Evolutionary conservation across 2,329 filamentous ascomycete genomes (phyloP), one percentile per base, ranked within the genome.

Genomic region (Fusarium pininemorale): DNA sequence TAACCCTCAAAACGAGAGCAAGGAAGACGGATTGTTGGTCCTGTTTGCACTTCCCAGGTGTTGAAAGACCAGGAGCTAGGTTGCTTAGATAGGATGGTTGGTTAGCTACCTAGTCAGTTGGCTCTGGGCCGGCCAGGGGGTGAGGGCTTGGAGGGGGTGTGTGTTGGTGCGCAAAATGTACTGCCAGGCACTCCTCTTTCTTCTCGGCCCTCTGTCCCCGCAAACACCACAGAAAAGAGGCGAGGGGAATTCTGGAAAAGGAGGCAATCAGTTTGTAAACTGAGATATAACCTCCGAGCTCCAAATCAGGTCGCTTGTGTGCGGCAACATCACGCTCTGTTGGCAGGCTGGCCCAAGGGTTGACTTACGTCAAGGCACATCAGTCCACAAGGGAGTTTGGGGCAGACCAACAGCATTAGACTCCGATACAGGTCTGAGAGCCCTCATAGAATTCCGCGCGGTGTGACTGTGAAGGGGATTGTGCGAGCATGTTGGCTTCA

Each of bases 331-430:
- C 62, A 73, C 51, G 37, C 60, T 70, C 59, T 76, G 77, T 77
- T 69, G 74, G 69, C 69, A 75, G 60, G 47, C 66, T 59, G 66
- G 60, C 42, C 65, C 59, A 56, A 61, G 66, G 63, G 51, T 70
- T 70, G 70, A 76, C 72, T 75, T 79, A 79, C 75, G 78, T 79
- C 77, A 78, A 79, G 73, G 70, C 60, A 70, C 73, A 73, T 78
- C 73, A 75, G 73, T 77, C 76, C 75, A 78, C 73, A 78, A 66
- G 60, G 63, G 54, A 70, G 59, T 61, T 66, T 65, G 66, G 57
- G 63, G 62, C 54, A 75, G 64, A 66, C 76, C 72, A 77, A 76
- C 69, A 56, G 63, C 68, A 76, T 64, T 67, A 66, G 71, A 69
- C 61, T 63, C 69, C 42, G 53, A 68, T 74, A 63, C 62, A 70